phyloP scores from a whole-genome alignment of 257 asterid genomes.

The Verbena officinalis region DNA sequence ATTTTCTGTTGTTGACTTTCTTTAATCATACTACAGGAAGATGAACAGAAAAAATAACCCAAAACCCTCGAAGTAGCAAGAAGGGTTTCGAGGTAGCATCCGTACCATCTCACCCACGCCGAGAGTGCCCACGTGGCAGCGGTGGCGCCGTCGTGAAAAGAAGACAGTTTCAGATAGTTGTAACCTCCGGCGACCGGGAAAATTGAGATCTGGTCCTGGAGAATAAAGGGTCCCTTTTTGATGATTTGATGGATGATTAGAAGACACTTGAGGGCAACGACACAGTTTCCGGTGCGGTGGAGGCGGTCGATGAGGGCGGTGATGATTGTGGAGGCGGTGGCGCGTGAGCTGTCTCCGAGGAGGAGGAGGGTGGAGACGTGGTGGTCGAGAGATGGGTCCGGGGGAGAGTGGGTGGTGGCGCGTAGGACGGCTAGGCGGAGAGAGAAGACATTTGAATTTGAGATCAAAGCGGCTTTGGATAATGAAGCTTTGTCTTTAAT shows the following conservation, averaged over 20 bases:
- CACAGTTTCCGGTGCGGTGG: conserved; percentile 65
- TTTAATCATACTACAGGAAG: conserved; percentile 31
- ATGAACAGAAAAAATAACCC: conserved; percentile 56
- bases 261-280: conserved; percentile 78
- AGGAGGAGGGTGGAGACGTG: conserved; percentile 57
- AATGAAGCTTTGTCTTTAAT: conserved; percentile 38
- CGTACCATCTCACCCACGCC: neutral
- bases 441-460: conserved; percentile 41
- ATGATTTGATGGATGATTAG: conserved; percentile 62
- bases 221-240: conserved; percentile 81
- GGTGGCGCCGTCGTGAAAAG: conserved; percentile 2
- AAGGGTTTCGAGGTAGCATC: neutral
- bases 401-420: conserved; percentile 68
- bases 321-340: conserved; percentile 67
- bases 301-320: conserved; percentile 79
- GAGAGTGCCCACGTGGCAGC: neutral
- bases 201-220: conserved; percentile 80
- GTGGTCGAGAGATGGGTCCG: conserved; percentile 50
- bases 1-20: conserved; percentile 43
- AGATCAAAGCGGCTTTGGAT: conserved; percentile 48
- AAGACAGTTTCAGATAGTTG: conserved; percentile 72
- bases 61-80: conserved; percentile 48
- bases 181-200: conserved; percentile 73
- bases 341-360: conserved; percentile 74
- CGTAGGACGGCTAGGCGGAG: conserved; percentile 77